A percentile compares a stretch with the other conserved stretches of the same genome.
phyloP scores from a whole-genome alignment of 257 asterid species.

The Nemophila menziesii region DNA sequence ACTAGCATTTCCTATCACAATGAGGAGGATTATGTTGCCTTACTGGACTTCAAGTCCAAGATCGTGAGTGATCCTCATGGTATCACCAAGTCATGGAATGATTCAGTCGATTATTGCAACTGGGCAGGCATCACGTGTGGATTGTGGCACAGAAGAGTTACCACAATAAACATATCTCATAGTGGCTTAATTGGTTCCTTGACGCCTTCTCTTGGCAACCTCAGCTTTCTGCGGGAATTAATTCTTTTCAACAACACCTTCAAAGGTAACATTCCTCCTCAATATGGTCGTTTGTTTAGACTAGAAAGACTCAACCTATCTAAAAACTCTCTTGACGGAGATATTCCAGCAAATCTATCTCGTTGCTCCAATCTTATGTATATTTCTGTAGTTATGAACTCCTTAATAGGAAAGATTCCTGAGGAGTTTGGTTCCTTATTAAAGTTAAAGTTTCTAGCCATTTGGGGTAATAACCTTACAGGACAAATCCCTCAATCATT shows the following conservation, averaged over 20 bases:
- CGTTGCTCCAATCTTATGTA: neutral
- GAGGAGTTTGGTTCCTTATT: neutral
- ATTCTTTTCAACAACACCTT: neutral
- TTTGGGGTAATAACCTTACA: neutral
- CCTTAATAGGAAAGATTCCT: neutral
- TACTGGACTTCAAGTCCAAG: slow-evolving; percentile 2
- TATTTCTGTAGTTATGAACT: too few relatives aligned
- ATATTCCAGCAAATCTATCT: neutral
- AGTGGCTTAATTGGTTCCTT: neutral
- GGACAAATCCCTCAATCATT: slow-evolving; percentile 8
- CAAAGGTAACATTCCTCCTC: neutral
- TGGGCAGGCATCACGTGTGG: slow-evolving; percentile 23
- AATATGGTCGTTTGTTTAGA: neutral
- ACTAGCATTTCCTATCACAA: neutral
- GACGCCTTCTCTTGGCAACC: neutral
- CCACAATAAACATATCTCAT: slow-evolving; percentile 2
- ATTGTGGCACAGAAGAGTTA: slow-evolving; percentile 8
- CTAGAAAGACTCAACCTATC: neutral
- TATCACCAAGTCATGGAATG: slow-evolving; percentile 16
- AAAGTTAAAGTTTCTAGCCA: neutral
- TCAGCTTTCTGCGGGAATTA: neutral
- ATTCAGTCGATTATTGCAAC: slow-evolving; percentile 12
- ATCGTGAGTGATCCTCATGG: slow-evolving; percentile 7
- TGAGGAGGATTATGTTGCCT: neutral
- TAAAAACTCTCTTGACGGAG: neutral